Percentiles rank a stretch among this genome's conserved stretches.
Evolutionary conservation across 83 land plant genomes (phyloP).

Genomic region (Larix sibirica): DNA sequence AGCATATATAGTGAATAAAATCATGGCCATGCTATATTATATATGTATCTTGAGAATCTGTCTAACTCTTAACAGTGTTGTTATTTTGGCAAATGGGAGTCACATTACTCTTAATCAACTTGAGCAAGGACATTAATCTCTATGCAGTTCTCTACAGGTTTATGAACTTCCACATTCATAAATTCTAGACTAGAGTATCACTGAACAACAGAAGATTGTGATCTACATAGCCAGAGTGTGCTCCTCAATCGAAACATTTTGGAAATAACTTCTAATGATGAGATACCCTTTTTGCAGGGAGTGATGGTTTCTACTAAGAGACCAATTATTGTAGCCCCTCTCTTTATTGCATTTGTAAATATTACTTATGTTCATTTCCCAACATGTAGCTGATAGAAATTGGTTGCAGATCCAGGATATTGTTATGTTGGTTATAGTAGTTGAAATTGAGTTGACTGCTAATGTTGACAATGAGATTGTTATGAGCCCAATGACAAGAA

Average conservation of each 20-base stretch:
- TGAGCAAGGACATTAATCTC: slow-evolving; percentile 41
- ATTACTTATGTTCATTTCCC: slow-evolving; percentile 11
- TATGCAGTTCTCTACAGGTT: slow-evolving; percentile 25
- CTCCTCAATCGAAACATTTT: slow-evolving; percentile 25
- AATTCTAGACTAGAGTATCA: slow-evolving; percentile 20
- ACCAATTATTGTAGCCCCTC: slow-evolving; percentile 18
- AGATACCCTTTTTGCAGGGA: slow-evolving; percentile 18
- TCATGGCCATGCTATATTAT: no score
- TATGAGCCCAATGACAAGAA: no score
- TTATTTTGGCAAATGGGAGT: slow-evolving; percentile 42
- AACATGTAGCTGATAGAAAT: background rate
- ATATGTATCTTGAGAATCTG: no score
- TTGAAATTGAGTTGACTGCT: no score
- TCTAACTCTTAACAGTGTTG: background rate
- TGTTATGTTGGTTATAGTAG: no score
- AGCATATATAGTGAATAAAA: no score
- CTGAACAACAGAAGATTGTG: slow-evolving; percentile 17
- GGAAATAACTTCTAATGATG: slow-evolving; percentile 2
- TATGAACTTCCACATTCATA: background rate
- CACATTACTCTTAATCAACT: slow-evolving; percentile 71
- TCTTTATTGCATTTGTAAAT: slow-evolving; percentile 23
- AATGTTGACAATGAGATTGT: no score
- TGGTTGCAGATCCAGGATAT: background rate
- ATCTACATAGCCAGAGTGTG: slow-evolving; percentile 25
- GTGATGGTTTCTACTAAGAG: background rate